A percentile compares a stretch with the other conserved stretches of the same genome.
These are phyloP conservation scores for Aspergillus homomorphus DNA, from an alignment of 495 filamentous ascomycete genomes.

Conservation along the genomic window DNA sequence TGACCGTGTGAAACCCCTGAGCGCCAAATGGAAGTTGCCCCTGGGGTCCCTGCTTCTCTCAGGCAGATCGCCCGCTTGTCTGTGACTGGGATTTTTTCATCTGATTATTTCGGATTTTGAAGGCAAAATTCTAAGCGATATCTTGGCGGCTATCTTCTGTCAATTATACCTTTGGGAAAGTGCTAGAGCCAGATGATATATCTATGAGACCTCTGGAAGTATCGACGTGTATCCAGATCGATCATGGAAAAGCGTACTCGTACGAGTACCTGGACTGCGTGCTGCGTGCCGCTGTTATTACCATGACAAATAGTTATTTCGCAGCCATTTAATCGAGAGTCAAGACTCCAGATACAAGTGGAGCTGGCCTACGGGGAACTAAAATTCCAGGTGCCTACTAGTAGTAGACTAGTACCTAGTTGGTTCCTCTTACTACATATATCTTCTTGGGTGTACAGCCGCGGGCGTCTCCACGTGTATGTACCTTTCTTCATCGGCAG, in stretches of 20 bases:
- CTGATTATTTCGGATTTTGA: not conserved
- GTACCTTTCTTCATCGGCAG: not conserved
- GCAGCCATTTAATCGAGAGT: not conserved
- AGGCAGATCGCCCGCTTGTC: not conserved
- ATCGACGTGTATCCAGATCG: too few species aligned
- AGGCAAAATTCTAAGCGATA: not conserved
- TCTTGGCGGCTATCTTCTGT: not conserved
- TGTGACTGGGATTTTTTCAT: not conserved
- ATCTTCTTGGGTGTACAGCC: not conserved
- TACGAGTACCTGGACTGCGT: too few species aligned
- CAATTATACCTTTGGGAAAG: not conserved
- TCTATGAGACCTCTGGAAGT: too few species aligned
- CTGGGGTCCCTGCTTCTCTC: constrained; percentile 16
- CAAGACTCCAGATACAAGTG: not conserved
- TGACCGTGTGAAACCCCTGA: constrained; percentile 16
- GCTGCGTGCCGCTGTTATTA: not conserved
- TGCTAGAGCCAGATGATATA: too few species aligned
- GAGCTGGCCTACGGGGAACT: not conserved
- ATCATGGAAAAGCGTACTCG: too few species aligned
- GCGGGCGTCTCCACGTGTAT: not conserved
- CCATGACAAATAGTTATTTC: not conserved
- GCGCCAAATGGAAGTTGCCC: constrained; percentile 7
- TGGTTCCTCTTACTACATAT: not conserved
- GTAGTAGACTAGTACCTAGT: not conserved
- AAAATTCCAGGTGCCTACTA: not conserved